A percentile compares a stretch with the other conserved stretches of the same genome.
phyloP scores from a whole-genome alignment of 805 yeast species.

The Schwanniomyces pseudopolymorphus region DNA sequence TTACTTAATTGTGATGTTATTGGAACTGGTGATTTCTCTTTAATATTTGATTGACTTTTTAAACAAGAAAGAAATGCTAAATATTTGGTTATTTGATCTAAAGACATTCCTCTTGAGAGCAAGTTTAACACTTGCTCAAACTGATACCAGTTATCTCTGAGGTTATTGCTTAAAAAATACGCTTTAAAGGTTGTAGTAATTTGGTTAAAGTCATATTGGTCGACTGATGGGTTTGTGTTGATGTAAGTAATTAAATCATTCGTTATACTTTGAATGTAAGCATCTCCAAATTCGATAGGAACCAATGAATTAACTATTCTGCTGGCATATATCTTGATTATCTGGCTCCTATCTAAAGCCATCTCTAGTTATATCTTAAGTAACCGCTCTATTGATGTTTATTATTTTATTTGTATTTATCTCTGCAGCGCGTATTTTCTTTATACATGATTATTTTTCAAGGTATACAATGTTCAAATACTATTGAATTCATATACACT shows the following conservation, averaged over 20 bases:
- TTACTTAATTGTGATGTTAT: conserved; percentile 4
- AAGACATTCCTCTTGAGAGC: conserved; percentile 24
- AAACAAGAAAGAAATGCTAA: conserved; percentile 29
- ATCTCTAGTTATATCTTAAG: conserved; percentile 8
- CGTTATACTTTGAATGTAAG: conserved; percentile 29
- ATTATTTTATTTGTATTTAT: background rate
- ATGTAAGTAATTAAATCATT: conserved; percentile 22
- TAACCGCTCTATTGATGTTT: background rate
- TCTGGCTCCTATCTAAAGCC: conserved; percentile 32
- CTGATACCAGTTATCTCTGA: conserved; percentile 29
- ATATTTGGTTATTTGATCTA: conserved; percentile 35
- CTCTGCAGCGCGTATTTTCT: conserved; percentile 5
- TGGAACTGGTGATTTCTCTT: background rate
- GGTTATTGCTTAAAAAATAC: conserved; percentile 25
- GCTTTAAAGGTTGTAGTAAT: conserved; percentile 21
- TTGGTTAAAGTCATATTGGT: conserved; percentile 13
- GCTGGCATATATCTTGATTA: conserved; percentile 30
- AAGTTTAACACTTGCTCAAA: conserved; percentile 31
- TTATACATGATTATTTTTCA: background rate
- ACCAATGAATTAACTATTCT: conserved; percentile 36
- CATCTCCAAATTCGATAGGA: conserved; percentile 37
- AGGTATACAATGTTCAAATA: background rate
- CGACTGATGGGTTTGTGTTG: conserved; percentile 1
- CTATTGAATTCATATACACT: background rate
- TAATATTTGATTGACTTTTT: background rate